These are phyloP conservation scores for Sordariomycetes sp. DNA, from an alignment of 2,329 filamentous ascomycete species.

Conservation along the genomic window DNA sequence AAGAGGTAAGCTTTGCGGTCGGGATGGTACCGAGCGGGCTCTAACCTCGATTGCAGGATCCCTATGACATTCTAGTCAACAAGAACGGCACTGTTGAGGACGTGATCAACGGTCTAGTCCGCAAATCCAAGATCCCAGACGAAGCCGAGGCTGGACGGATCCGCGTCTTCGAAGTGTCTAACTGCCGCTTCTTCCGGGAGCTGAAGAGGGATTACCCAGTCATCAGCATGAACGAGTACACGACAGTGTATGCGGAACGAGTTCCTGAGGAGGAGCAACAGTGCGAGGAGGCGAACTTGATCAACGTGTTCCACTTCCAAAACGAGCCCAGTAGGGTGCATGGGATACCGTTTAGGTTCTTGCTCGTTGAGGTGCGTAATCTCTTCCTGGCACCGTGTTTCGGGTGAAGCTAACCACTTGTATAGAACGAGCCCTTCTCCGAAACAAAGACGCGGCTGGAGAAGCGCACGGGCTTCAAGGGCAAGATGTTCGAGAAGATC, in stretches of 20 bases:
- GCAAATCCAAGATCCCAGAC: slow-evolving; percentile 69
- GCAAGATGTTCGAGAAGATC: slow-evolving; percentile 97
- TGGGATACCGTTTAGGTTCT: slow-evolving; percentile 83
- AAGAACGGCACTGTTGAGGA: slow-evolving; percentile 78
- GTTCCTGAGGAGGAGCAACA: slow-evolving; percentile 65
- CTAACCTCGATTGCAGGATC: slow-evolving; percentile 42
- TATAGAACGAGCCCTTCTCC: slow-evolving; percentile 69
- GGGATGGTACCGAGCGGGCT: not conserved
- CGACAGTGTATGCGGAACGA: slow-evolving; percentile 69
- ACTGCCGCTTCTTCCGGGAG: slow-evolving; percentile 74
- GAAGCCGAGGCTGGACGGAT: slow-evolving; percentile 61
- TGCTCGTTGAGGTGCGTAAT: slow-evolving; percentile 62
- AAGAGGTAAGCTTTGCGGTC: slow-evolving; percentile 54
- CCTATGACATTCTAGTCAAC: slow-evolving; percentile 72
- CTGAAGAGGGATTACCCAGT: slow-evolving; percentile 61
- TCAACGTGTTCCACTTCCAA: slow-evolving; percentile 87
- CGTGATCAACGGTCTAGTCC: slow-evolving; percentile 63
- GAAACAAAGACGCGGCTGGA: slow-evolving; percentile 93
- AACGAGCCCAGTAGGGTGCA: slow-evolving; percentile 76
- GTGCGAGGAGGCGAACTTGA: slow-evolving; percentile 44
- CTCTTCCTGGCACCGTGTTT: not conserved
- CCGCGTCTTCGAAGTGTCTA: slow-evolving; percentile 73
- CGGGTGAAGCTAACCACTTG: not conserved
- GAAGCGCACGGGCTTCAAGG: slow-evolving; percentile 86
- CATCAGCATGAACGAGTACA: slow-evolving; percentile 77